Base-by-base conservation (phyloP, 2,329 filamentous ascomycete species). In the Hypoxylon sp. region DNA sequence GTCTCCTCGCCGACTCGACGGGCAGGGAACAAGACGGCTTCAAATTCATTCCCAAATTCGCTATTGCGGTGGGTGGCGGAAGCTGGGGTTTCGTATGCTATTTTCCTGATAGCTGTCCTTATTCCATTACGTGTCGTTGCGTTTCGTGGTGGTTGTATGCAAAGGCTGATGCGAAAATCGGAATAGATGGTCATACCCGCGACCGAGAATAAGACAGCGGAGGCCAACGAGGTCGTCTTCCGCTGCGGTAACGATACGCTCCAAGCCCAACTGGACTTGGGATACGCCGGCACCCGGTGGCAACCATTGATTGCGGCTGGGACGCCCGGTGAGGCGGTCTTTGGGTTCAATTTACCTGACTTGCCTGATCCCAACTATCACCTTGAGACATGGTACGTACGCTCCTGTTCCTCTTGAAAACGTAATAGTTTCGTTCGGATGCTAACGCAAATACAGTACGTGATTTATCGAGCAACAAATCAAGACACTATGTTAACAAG, bases 81-180 rank as follows among this genome's bases (percentile, higher is more conserved):
- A 62, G 61, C 8, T 74, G 71, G 70, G 72, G 71, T 19, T 73
- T 74, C 53, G 71, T 73, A 70, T 2, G 68, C 47, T 51, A 24
- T 29, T 33, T 55, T 29, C 10, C n/a, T 31, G 10, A 29, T 31
- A 42, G 19, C 9, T 17, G 4, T 6, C 35, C 9, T 17, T n/a
- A 11, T 26, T 47, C 8, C 17, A n/a, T 13, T n/a, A 22, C 13
- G 33, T 6, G 6, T 26, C 5, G 39, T 10, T 35, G 33, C 10
- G 13, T 22, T 50, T 39, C 5, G 22, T 47, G 29, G 3, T n/a
- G n/a, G 35, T 37, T 31, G n/a, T n/a, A 35, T 2, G 26, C 31
- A 19, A 33, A 19, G 3, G 11, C 52, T 56, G 24, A 56, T 14
- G 29, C 10, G 2, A 44, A 35, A 44, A 2, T 37, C 8, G 11